Evolutionary conservation across 495 filamentous ascomycete genomes (phyloP), one percentile per base, ranked within the genome.

Genomic region (Neurospora sp.): DNA sequence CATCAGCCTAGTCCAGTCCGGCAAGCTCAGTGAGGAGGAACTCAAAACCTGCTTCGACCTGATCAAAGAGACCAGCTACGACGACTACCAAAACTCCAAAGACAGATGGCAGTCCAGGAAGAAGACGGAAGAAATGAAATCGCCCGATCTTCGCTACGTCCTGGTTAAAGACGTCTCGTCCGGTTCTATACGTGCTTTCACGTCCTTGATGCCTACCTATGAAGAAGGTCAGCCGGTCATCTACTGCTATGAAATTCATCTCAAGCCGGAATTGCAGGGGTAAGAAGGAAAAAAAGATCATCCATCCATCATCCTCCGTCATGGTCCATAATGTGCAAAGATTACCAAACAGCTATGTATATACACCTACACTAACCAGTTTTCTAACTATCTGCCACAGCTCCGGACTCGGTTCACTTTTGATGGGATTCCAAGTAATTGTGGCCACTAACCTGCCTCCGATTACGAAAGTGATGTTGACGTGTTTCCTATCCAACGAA

Each of bases 161-260:
- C 81, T 92, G 69, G 78, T 93, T 40, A 87, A 87, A 42, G n/a
- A 71, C 5, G 72, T 69, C 1, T 69, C 74, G 0, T 28, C 13
- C 43, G 48, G 48, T 9, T 66, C 71, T 3, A 76, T 92, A 1
- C 79, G 83, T 4, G 94, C 89, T 0, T 97, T 96, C 73, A 83
- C 91, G 2, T 95, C 93, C 4, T 89, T 96, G 77, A 93, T 94
- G 92, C 88, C 92, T 4, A 94, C 92, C 9, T 90, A 91, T 74
- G 94, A 97, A 76, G 92, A 91, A 73, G 88, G 89, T 0, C 82
- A 88, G 38, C 86, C 91, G 17, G 92, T 96, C 6, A 75, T 94
- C 4, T 97, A 97, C 76, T 92, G 92, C 81, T 97, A 97, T 80
- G 94, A 97, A 83, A 89, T 97, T 31, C 94, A 97, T 75, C 84